A percentile compares a stretch with the other conserved stretches of the same genome.
phyloP scores from a whole-genome alignment of 148 eudicot species.

The Cornus controversa region DNA sequence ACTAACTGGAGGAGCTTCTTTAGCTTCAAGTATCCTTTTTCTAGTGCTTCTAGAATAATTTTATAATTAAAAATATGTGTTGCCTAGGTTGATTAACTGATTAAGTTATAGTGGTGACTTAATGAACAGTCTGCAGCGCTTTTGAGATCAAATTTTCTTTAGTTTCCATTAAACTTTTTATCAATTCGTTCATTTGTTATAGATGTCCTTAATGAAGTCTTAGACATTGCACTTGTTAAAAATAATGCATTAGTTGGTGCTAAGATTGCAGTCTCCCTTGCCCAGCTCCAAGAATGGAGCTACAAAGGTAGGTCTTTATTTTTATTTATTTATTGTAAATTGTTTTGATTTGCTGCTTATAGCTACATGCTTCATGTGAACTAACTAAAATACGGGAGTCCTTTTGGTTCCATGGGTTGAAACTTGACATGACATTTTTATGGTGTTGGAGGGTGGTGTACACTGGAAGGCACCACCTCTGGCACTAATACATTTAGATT shows the following conservation, averaged over 20 bases:
- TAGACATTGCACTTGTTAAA: slow-evolving; percentile 85
- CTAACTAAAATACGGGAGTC: no score
- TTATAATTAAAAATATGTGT: no score
- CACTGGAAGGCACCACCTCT: no score
- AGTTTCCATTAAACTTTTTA: background rate
- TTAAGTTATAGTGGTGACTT: background rate
- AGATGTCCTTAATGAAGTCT: slow-evolving; percentile 38
- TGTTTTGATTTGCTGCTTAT: no score
- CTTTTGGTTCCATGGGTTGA: no score
- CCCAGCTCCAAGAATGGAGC: slow-evolving; percentile 38
- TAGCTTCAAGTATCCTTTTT: slow-evolving; percentile 91
- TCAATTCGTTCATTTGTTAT: slow-evolving; percentile 8
- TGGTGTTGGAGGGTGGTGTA: background rate
- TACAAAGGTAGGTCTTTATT: slow-evolving; percentile 30
- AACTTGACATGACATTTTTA: background rate
- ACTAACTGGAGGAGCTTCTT: slow-evolving; percentile 94
- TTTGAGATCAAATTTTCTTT: background rate
- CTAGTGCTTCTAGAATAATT: background rate
- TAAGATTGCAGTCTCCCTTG: slow-evolving; percentile 64
- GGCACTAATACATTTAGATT: background rate
- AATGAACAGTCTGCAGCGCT: background rate
- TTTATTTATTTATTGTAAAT: background rate
- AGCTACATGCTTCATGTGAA: no score
- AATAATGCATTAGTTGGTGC: slow-evolving; percentile 78
- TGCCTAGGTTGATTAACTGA: no score